phyloP scores from a whole-genome alignment of 305 asterid genomes.

The Fraxinus platypoda region DNA sequence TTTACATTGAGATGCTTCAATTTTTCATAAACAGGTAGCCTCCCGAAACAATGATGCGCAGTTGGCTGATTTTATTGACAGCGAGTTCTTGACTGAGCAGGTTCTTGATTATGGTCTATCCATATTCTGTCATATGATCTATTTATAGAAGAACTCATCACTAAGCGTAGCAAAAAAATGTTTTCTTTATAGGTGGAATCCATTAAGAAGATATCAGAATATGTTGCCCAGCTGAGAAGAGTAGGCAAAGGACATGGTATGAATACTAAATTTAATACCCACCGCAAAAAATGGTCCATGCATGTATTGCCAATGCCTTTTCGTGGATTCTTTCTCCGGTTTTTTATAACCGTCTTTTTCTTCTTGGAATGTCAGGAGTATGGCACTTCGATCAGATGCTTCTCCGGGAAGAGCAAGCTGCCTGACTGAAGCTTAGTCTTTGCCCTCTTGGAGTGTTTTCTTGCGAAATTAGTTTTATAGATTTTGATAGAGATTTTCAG shows the following conservation, averaged over 20 bases:
- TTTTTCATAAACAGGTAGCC: conserved; percentile 57
- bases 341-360: neutral
- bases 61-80: conserved; percentile 70
- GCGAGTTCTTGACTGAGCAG: conserved; percentile 77
- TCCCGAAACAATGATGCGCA: conserved; percentile 57
- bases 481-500: neutral
- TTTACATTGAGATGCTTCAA: conserved; percentile 12
- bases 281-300: neutral
- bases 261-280: neutral
- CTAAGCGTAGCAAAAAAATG: neutral
- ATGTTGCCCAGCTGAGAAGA: conserved; percentile 81
- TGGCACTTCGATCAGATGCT: conserved; percentile 52
- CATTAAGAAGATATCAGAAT: conserved; percentile 71
- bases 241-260: conserved; percentile 89
- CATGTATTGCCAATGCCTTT: neutral
- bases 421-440: neutral
- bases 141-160: neutral
- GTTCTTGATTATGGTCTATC: conserved; percentile 29
- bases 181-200: conserved; percentile 46
- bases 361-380: conserved; percentile 28
- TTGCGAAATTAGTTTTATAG: neutral
- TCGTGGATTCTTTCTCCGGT: neutral
- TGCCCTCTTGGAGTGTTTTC: neutral
- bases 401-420: conserved; percentile 23
- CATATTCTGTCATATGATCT: neutral